Conservation (phyloP, 2,329 filamentous ascomycete species). For the Fusarium anthophilum region DNA sequence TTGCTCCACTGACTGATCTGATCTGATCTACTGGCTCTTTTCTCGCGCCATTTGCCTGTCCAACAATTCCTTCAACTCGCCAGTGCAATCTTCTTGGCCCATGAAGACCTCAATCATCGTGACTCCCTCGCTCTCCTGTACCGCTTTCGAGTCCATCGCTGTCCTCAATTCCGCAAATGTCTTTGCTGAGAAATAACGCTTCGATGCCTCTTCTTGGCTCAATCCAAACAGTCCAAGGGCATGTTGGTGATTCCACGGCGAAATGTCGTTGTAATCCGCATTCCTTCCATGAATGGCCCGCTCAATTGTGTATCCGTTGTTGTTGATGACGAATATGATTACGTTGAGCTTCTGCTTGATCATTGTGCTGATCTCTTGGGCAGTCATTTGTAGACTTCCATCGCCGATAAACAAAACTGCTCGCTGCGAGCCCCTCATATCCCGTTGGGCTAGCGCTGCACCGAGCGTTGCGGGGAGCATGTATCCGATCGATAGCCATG, state of each 20-base stretch:
- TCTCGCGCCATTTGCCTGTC: not conserved
- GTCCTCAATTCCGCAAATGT: not conserved
- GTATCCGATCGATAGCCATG: conserved; percentile 18
- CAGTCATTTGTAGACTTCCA: conserved; percentile 12
- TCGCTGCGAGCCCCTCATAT: not conserved
- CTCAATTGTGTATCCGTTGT: conserved; percentile 18
- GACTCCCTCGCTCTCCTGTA: not conserved
- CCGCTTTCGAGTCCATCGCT: not conserved
- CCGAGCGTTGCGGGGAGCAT: conserved; percentile 18
- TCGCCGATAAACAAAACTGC: conserved; percentile 13
- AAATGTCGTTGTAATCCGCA: conserved; percentile 8
- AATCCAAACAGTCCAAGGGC: conserved; percentile 6
- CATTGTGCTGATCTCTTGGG: conserved; percentile 14
- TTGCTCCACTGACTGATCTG: too few relatives aligned
- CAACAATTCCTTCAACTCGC: not conserved
- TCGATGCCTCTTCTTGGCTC: not conserved
- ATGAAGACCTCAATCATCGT: conserved; percentile 14
- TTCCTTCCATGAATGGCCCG: conserved; percentile 13
- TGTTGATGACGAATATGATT: conserved; percentile 12
- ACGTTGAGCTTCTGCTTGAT: conserved; percentile 13
- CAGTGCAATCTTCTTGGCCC: conserved; percentile 13
- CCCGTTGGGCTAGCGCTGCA: conserved; percentile 1
- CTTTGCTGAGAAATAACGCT: not conserved
- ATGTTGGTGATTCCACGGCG: conserved; percentile 11
- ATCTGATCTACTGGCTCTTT: not conserved